phyloP scores from a whole-genome alignment of 2,329 filamentous ascomycete species.

The Aureobasidium sp. region DNA sequence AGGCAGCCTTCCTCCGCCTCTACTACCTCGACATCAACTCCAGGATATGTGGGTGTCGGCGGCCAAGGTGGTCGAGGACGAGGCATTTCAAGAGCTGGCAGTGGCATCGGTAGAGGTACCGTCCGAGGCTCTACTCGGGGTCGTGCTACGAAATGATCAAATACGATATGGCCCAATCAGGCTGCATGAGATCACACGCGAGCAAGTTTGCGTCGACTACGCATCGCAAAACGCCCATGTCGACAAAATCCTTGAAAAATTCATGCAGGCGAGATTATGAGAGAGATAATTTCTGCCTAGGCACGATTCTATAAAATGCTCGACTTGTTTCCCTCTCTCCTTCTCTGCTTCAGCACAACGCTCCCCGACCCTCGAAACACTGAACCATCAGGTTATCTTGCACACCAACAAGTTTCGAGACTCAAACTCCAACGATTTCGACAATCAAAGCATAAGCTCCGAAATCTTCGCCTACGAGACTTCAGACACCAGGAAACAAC shows the following conservation, averaged over 20 bases:
- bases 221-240: background rate
- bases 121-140: slow-evolving; percentile 27
- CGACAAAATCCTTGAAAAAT: background rate
- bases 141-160: slow-evolving; percentile 20
- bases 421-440: background rate
- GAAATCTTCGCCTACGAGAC: too few relatives aligned
- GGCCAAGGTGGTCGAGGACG: slow-evolving; percentile 46
- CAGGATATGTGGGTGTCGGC: slow-evolving; percentile 37
- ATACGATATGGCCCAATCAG: too few relatives aligned
- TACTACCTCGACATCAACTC: slow-evolving; percentile 15
- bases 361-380: background rate
- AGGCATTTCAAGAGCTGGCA: slow-evolving; percentile 41
- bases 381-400: background rate
- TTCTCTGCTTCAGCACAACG: background rate
- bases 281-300: background rate
- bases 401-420: background rate
- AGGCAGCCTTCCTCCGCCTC: slow-evolving; percentile 23
- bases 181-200: background rate
- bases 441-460: too few relatives aligned
- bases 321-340: background rate
- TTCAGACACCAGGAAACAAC: too few relatives aligned
- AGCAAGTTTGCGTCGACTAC: background rate
- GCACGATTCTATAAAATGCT: background rate
- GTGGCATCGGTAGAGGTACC: slow-evolving; percentile 38
- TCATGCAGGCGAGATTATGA: background rate